Evolutionary conservation across 768 basidiomycete genomes (phyloP).

Genomic region (Floccularia luteovirens): DNA sequence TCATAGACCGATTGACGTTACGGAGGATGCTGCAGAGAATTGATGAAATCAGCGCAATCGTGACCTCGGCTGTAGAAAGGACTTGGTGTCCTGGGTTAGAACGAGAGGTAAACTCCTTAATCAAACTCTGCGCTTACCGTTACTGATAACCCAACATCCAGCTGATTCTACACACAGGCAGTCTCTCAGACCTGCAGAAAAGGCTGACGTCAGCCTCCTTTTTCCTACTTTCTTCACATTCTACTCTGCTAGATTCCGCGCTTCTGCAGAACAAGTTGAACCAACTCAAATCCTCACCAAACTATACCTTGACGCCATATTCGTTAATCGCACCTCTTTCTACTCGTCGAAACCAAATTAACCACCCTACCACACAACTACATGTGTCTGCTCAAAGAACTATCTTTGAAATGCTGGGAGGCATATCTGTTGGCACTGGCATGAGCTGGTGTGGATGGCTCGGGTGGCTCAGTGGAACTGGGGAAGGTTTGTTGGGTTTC

Average conservation of each 20-base stretch:
- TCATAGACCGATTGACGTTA: constrained; percentile 37
- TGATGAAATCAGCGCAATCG: constrained; percentile 35
- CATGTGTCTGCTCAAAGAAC: constrained; percentile 59
- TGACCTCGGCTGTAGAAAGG: constrained; percentile 26
- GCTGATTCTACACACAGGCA: constrained; percentile 62
- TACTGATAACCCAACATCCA: constrained; percentile 14
- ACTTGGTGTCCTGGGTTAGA: constrained; percentile 42
- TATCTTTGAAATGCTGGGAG: constrained; percentile 41
- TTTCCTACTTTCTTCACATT: constrained; percentile 27
- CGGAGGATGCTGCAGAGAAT: constrained; percentile 36
- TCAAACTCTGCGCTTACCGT: neutral
- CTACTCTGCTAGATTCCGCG: constrained; percentile 46
- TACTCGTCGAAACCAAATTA: constrained; percentile 44
- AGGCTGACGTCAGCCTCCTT: constrained; percentile 32
- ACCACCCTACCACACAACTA: constrained; percentile 47
- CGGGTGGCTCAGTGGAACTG: constrained; percentile 34
- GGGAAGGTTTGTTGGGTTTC: constrained; percentile 28
- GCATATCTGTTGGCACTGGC: constrained; percentile 39
- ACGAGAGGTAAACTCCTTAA: constrained; percentile 28
- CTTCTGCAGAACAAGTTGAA: constrained; percentile 52
- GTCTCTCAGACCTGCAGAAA: constrained; percentile 40
- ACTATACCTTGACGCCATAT: constrained; percentile 32
- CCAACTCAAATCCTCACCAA: constrained; percentile 41
- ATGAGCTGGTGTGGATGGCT: constrained; percentile 58
- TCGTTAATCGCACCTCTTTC: constrained; percentile 45